phyloP scores from a whole-genome alignment of 169 alveolate species.

The Eimeria maxima region DNA sequence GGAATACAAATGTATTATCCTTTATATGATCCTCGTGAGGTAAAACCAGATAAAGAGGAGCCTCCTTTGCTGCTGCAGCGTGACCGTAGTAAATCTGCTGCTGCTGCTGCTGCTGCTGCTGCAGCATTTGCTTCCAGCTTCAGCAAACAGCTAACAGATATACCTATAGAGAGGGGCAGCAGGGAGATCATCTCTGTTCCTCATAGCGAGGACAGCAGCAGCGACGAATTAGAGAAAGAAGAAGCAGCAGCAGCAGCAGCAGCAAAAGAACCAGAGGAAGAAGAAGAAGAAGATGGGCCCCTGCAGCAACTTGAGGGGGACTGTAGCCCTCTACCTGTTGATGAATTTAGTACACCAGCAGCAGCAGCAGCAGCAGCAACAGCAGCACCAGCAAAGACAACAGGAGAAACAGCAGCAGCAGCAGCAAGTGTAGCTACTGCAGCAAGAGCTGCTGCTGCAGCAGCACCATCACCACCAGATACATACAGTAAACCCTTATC shows the following conservation, averaged over 20 bases:
- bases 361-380: not conserved
- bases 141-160: slow-evolving; percentile 12
- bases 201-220: not conserved
- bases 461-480: not conserved
- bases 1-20: not conserved
- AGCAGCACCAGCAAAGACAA: not conserved
- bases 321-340: not conserved
- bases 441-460: not conserved
- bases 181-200: not conserved
- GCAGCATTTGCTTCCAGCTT: not conserved
- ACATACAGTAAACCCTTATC: not conserved
- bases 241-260: slow-evolving; percentile 19
- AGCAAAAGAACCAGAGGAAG: not conserved
- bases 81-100: not conserved
- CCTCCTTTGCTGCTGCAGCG: slow-evolving; percentile 2
- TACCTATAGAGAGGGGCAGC: not conserved
- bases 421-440: not conserved
- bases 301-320: not conserved
- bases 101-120: not conserved
- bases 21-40: not conserved
- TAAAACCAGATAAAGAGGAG: not conserved
- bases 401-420: not conserved
- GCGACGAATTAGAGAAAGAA: not conserved
- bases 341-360: not conserved
- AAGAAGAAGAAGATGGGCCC: not conserved